Conservation (phyloP, 73 alveolate species). For the Stentor coeruleus region DNA sequence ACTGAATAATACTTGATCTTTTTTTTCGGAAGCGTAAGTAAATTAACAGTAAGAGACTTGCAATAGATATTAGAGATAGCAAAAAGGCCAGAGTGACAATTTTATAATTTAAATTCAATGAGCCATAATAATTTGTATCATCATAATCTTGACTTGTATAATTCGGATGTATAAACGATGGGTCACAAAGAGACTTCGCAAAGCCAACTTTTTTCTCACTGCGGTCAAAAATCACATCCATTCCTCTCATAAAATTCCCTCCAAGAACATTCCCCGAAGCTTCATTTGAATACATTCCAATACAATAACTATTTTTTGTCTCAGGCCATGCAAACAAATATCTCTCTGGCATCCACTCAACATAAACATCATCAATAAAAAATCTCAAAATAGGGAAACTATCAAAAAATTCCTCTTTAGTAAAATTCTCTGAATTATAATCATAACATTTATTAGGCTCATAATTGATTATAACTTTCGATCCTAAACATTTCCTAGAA, state of each 20-base stretch:
- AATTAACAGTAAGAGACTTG: too few relatives aligned
- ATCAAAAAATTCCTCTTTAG: background rate
- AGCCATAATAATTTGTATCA: too few relatives aligned
- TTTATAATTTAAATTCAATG: too few relatives aligned
- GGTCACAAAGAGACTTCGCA: slow-evolving; percentile 12
- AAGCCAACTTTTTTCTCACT: slow-evolving; percentile 5
- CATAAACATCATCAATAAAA: slow-evolving; percentile 7
- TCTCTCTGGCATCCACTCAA: slow-evolving; percentile 21
- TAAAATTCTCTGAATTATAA: background rate
- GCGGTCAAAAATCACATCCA: slow-evolving; percentile 24
- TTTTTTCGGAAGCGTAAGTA: too few relatives aligned
- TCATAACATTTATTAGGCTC: slow-evolving; percentile 21
- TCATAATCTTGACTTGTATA: too few relatives aligned
- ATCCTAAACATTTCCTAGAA: slow-evolving; percentile 10
- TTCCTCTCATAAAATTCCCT: slow-evolving; percentile 21
- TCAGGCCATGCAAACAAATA: slow-evolving; percentile 32
- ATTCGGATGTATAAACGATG: too few relatives aligned
- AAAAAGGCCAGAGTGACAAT: too few relatives aligned
- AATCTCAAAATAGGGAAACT: background rate
- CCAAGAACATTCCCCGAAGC: slow-evolving; percentile 15
- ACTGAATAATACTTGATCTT: too few relatives aligned
- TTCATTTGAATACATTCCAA: slow-evolving; percentile 19
- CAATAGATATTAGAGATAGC: too few relatives aligned
- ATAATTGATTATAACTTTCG: background rate
- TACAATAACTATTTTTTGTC: background rate